Evolutionary conservation across 1,284 basidiomycete genomes (phyloP), one percentile per base, ranked within the genome.

Genomic region (Porphyrellus sp.): DNA sequence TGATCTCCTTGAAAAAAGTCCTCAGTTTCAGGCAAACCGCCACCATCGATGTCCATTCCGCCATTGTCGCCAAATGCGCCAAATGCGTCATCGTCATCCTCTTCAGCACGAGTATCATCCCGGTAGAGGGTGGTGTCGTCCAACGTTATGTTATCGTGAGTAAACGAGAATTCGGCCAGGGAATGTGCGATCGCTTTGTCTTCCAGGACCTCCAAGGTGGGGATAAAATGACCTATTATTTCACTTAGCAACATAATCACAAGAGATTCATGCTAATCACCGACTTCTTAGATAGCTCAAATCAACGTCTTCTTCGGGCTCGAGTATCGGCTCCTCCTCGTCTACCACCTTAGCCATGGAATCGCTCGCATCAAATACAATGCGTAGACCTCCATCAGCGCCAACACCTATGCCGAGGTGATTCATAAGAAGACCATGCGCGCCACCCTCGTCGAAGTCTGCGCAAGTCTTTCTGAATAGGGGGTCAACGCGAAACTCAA

Each of bases 361-460:
- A 66, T 98, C 97, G 51, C 94, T 89, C 5, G 95, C 94, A 70
- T 99, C 96, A 63, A 99, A 99, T 28, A 99, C 91, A 43, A 99
- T 90, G 52, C 93, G 80, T 66, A 97, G 80, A 33, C 83, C 84
- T 5, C 89, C 86, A 58, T 97, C 93, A 20, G 83, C 82, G 6
- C 91, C 90, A 4, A 86, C 74, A 16, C 86, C 87, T 51, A 91
- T 62, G 49, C 81, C 80, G 37, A 95, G 76, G 64, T 96, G 93
- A 66, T 97, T 97, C 92, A 96, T 94, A 35, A 97, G 74, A 46
- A 97, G 70, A 8, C 96, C 96, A 57, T 93, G 89, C 0, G 96
- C 96, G 49, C 96, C 96, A 39, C 96, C 97, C 70, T 99, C 97
- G 69, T 99, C 96, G 68, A 99, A 99, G 69, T 99, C 97, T 20